Evolutionary conservation across 768 basidiomycete species (phyloP), one percentile per base, ranked within the genome.

Genomic region (Glaciozyma martinii): DNA sequence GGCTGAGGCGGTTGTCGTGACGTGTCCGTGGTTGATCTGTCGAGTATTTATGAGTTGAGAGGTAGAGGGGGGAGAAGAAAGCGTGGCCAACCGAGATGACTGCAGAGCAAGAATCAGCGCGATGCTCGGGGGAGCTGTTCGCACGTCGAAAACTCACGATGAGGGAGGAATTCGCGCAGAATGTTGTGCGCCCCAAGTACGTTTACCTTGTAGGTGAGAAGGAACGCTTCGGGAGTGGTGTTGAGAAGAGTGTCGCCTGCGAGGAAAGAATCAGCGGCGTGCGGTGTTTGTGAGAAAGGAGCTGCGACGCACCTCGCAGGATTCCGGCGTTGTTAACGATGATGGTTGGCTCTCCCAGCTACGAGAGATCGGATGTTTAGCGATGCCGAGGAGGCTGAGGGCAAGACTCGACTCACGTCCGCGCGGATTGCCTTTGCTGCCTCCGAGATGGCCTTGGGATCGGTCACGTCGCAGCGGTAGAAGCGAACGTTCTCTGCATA

Each of bases 251-350:
- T 63, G 33, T 61, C 61, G 47, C 37, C 37, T 40, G 37, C 37
- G 37, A 40, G 37, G 37, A 40, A 40, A 13, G 10, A 13, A 8
- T 40, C 37, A 40, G 37, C 12, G 12, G 2, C 7, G 10, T 12
- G 12, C 5, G 37, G 37, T 2, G 3, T 40, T 13, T 2, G 37
- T 2, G 37, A 6, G 37, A 13, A 13, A 40, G 37, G 15, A 8
- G 12, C 37, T 7, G 37, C 37, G 37, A 40, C 37, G 5, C 12
- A 40, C 62, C 66, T 32, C 62, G 59, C 13, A 62, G 62, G 30
- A 67, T 67, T 3, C 66, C 66, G 23, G 66, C 66, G 50, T 67
- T 67, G 60, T 67, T 64, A 56, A 68, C 59, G 23, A 67, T 40
- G 32, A 67, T 30, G 25, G 66, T 67, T 3, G 66, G 66, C 42